Evolutionary conservation across 345 rosid genomes (phyloP).

Genomic region (Erodium maritimum): DNA sequence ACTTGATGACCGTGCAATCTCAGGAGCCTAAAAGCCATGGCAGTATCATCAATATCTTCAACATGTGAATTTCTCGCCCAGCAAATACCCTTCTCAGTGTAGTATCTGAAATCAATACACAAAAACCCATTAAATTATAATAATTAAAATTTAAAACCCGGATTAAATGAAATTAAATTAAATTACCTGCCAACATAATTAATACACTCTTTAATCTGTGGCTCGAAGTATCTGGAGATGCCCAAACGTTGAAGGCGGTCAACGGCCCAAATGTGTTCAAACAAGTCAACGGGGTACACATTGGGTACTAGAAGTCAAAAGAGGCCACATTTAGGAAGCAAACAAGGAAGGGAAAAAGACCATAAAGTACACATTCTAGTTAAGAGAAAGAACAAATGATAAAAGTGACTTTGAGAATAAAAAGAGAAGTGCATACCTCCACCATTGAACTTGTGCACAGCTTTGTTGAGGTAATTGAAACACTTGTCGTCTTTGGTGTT

Average conservation of each 20-base stretch:
- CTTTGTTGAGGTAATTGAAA: constrained; percentile 43
- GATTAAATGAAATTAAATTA: neutral
- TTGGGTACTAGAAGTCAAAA: constrained; percentile 44
- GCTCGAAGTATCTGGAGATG: constrained; percentile 63
- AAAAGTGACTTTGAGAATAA: neutral
- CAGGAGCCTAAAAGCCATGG: constrained; percentile 84
- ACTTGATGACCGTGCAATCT: constrained; percentile 67
- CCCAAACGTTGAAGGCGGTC: constrained; percentile 92
- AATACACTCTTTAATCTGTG: constrained; percentile 51
- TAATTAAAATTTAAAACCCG: neutral
- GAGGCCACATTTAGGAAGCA: constrained; percentile 1
- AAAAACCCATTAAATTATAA: neutral
- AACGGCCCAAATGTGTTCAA: constrained; percentile 80
- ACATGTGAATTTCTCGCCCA: constrained; percentile 85
- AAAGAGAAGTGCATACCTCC: constrained; percentile 66
- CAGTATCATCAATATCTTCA: constrained; percentile 79
- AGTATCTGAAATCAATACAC: constrained; percentile 41
- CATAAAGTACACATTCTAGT: neutral
- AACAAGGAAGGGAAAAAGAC: neutral
- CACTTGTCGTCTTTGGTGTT: constrained; percentile 61
- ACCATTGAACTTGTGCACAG: constrained; percentile 61
- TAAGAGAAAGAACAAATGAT: neutral
- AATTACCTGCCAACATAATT: constrained; percentile 51
- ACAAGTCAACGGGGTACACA: constrained; percentile 85
- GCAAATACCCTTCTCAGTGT: constrained; percentile 73